Evolutionary conservation across 768 basidiomycete genomes (phyloP).

Genomic region (Lentinula detonsa): DNA sequence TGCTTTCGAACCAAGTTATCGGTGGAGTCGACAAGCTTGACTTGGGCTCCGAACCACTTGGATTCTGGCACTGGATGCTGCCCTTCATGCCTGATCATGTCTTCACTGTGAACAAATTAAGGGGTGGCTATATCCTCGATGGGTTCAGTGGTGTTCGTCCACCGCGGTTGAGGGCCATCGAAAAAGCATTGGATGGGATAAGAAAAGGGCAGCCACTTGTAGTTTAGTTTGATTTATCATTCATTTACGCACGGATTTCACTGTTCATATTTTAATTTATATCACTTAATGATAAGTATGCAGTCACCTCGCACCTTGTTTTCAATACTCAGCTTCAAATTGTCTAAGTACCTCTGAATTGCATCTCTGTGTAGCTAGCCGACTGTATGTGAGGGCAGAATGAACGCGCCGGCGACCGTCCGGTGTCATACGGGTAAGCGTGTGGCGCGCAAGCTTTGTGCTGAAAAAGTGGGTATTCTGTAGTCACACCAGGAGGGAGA

Average conservation of each 20-base stretch:
- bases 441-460: no score
- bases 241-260: neutral
- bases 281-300: neutral
- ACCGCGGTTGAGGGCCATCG: neutral
- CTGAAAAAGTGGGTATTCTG: no score
- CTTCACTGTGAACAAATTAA: neutral
- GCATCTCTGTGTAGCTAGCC: neutral
- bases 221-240: neutral
- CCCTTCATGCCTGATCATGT: neutral
- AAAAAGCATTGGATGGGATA: neutral
- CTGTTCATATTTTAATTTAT: neutral
- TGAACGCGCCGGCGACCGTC: no score
- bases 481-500: no score
- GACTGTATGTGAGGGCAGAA: no score
- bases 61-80: neutral
- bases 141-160: neutral
- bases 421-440: no score
- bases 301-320: no score
- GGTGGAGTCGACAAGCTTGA: constrained; percentile 1
- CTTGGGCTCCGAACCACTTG: neutral
- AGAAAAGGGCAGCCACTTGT: neutral
- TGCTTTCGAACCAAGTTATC: constrained; percentile 4
- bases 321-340: no score
- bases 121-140: constrained; percentile 1
- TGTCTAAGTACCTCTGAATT: neutral